These are phyloP conservation scores for Chenopodium suecicum DNA, from an alignment of 148 eudicot species.

Conservation along the genomic window DNA sequence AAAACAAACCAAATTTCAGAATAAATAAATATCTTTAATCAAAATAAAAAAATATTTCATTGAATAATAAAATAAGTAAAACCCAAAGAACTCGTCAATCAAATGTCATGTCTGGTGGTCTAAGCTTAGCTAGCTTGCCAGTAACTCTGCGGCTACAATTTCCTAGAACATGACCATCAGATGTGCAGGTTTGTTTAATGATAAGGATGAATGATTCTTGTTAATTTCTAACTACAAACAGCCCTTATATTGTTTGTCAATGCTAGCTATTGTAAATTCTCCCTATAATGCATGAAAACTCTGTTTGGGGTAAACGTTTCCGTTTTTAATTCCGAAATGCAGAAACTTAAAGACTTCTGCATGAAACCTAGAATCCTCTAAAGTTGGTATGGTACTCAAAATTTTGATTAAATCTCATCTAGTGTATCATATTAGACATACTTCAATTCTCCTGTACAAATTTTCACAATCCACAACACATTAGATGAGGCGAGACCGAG, in stretches of 20 bases:
- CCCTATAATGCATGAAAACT: too few species aligned
- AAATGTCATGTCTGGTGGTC: constrained; percentile 13
- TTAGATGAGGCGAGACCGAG: too few species aligned
- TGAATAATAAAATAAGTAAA: not conserved
- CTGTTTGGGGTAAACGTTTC: too few species aligned
- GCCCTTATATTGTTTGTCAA: not conserved
- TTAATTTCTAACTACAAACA: not conserved
- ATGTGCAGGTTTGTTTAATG: not conserved
- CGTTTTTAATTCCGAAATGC: too few species aligned
- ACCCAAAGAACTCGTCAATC: not conserved
- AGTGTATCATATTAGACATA: too few species aligned
- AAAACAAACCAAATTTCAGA: not conserved
- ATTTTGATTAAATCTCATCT: too few species aligned
- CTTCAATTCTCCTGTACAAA: too few species aligned
- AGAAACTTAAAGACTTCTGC: too few species aligned
- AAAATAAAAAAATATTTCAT: not conserved
- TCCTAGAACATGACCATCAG: constrained; percentile 16
- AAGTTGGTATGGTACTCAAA: too few species aligned
- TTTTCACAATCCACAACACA: too few species aligned
- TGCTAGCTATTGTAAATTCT: too few species aligned
- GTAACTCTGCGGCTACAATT: constrained; percentile 29
- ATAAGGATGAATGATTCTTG: not conserved
- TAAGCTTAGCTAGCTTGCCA: constrained; percentile 15
- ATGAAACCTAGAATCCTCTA: too few species aligned
- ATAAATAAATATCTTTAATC: not conserved